Evolutionary conservation across 2,329 filamentous ascomycete species (phyloP), one percentile per base, ranked within the genome.

Genomic region (Aureobasidium subglaciale): DNA sequence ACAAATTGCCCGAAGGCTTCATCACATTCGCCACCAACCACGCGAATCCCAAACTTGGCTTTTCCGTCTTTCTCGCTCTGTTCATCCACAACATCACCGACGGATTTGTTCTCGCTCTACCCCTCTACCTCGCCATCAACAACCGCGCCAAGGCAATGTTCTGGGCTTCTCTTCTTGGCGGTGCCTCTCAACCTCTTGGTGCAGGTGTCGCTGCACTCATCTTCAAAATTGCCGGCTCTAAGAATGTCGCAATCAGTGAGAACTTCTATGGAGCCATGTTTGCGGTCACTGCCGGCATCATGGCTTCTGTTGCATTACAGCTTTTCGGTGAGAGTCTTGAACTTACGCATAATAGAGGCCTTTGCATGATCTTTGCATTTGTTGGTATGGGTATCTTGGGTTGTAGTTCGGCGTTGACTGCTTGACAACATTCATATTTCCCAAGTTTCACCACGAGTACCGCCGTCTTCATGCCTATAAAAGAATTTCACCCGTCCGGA

Each of bases 81-180:
- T 96, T 96, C 67, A 92, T 99, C 58, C 93, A 99, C 78, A 99
- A 97, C 73, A 95, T 99, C 65, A 91, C 90, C 25, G 93, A 99
- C 73, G 93, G 93, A 1, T 97, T 97, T 68, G 89, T 91, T 59
- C 87, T 99, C 80, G 90, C 90, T 0, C 75, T 99, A 0, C 93
- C 93, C 0, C 78, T 99, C 0, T 99, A 95, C 71, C 87, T 99
- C 65, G 93, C 93, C 1, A 81, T 96, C 29, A 81, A 86, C 59
- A 92, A 85, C 57, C 86, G 90, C 42, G 75, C 82, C 67, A 86
- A 85, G 63, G 92, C 93, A 16, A 93, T 97, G 74, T 71, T 87
- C 58, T 95, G 89, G 84, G 86, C 88, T 4, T 85, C 87, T 9
- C 68, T 96, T 0, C 77, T 99, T 0, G 93, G 93, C 10, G 93